Base-by-base conservation (phyloP, 2,329 filamentous ascomycete species). In the Sporothrix luriei region DNA sequence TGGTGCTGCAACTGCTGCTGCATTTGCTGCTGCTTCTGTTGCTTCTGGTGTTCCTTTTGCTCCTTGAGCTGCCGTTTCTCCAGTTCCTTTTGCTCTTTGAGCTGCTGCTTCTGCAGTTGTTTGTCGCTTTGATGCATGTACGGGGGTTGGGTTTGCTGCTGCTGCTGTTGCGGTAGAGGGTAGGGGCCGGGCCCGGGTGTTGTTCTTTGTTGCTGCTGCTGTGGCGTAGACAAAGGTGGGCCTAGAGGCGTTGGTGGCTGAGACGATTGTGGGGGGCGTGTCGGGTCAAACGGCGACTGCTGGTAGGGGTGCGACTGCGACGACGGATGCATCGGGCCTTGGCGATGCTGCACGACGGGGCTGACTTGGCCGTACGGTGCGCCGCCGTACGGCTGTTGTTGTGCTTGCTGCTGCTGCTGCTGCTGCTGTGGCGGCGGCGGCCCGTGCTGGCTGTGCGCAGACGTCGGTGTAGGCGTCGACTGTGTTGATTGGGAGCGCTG, bases 391-490 rank as follows among this genome's bases (percentile, higher is more conserved):
- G 61, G 68, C n/a, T n/a, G 48, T 21, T 49, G 43, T 48, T 48
- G 43, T 48, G 11, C 6, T 33, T 33, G 33, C 33, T 5, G 33
- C 33, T 33, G 68, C 9, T 54, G 62, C 38, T 68, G 70, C 3
- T 49, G 65, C 48, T 61, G 66, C 11, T 68, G 69, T 19, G 51
- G 13, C 2, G 43, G 46, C 51, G 14, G 40, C 6, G 55, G 57
- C 11, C 68, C 33, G 59, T 84, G 84, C 76, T 88, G 86, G 75
- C 84, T 85, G 61, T 88, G 86, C 19, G 86, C 84, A 51, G 87
- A 88, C 7, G 85, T 88, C n/a, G 87, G 87, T 48, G 87, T 89
- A 13, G 85, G 80, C 33, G 83, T 84, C 14, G 87, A 88, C 69
- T 88, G 85, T 6, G 83, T 80, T 26, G 87, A 89, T 69, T 84